A percentile compares a stretch with the other conserved stretches of the same genome.
These are phyloP conservation scores for Zalaria sp. DNA, from an alignment of 2,329 filamentous ascomycete genomes.

Conservation along the genomic window DNA sequence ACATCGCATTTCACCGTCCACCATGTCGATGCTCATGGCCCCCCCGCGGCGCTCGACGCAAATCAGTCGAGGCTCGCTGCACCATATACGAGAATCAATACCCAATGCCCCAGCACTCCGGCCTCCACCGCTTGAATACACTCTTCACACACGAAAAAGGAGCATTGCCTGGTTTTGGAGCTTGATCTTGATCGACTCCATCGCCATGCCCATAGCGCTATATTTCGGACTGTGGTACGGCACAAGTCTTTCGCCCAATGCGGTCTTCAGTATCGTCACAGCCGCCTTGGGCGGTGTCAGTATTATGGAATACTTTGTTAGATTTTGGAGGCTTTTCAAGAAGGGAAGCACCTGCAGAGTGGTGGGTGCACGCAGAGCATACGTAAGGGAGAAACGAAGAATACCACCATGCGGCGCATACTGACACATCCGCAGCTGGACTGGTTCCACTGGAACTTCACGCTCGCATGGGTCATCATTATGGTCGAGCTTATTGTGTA, in stretches of 20 bases:
- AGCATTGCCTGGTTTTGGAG: constrained; percentile 45
- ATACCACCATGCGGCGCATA: neutral
- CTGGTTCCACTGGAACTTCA: constrained; percentile 45
- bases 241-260: constrained; percentile 35
- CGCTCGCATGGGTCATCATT: constrained; percentile 39
- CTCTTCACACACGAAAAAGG: constrained; percentile 38
- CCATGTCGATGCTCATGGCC: no score
- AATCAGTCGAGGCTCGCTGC: no score
- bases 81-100: no score
- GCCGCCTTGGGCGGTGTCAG: constrained; percentile 37
- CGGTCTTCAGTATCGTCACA: constrained; percentile 40
- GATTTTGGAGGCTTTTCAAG: constrained; percentile 34
- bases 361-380: constrained; percentile 29
- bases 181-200: constrained; percentile 43
- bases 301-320: constrained; percentile 39
- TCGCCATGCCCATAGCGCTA: constrained; percentile 43
- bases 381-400: constrained; percentile 12
- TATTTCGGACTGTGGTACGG: constrained; percentile 49
- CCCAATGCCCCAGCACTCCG: no score
- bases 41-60: no score
- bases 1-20: no score
- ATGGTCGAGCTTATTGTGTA: constrained; percentile 43
- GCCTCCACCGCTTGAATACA: constrained; percentile 42
- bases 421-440: constrained; percentile 27
- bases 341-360: constrained; percentile 39